Evolutionary conservation across 352 stramenopile species (phyloP).

Genomic region (Phytophthora crassamura): DNA sequence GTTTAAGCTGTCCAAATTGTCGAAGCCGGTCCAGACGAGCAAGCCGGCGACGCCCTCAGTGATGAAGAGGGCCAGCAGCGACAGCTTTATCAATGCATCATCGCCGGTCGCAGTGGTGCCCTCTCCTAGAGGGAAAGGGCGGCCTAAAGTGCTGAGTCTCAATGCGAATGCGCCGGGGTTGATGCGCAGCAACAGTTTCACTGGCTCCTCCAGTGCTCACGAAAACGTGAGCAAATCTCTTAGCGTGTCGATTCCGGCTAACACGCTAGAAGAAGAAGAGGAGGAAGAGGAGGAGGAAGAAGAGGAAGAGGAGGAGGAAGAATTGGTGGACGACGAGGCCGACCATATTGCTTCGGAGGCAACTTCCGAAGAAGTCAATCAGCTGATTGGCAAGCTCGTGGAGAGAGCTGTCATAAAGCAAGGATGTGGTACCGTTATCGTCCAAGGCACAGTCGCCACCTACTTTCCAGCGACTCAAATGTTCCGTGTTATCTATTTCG

Average conservation of each 20-base stretch:
- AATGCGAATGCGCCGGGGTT: constrained; percentile 52
- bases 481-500: constrained; percentile 72
- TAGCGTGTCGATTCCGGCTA: constrained; percentile 27
- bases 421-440: constrained; percentile 34
- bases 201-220: neutral
- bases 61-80: constrained; percentile 29
- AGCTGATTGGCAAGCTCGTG: constrained; percentile 56
- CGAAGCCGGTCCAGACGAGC: constrained; percentile 9
- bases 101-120: constrained; percentile 1
- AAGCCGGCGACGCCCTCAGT: constrained; percentile 8
- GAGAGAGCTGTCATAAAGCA: constrained; percentile 43
- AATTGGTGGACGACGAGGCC: constrained; percentile 24
- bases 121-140: constrained; percentile 21
- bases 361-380: constrained; percentile 47
- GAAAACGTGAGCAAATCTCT: constrained; percentile 20
- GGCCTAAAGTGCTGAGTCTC: constrained; percentile 45
- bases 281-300: constrained; percentile 20
- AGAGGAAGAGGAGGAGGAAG: constrained; percentile 23
- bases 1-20: constrained; percentile 8
- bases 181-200: constrained; percentile 24
- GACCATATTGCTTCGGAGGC: constrained; percentile 14
- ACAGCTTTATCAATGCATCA: constrained; percentile 18
- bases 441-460: constrained; percentile 62
- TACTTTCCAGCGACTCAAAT: constrained; percentile 84
- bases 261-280: constrained; percentile 12